A percentile compares a stretch with the other conserved stretches of the same genome.
Conservation (phyloP, 2,329 filamentous ascomycete species). For the Aureobasidium subglaciale region DNA sequence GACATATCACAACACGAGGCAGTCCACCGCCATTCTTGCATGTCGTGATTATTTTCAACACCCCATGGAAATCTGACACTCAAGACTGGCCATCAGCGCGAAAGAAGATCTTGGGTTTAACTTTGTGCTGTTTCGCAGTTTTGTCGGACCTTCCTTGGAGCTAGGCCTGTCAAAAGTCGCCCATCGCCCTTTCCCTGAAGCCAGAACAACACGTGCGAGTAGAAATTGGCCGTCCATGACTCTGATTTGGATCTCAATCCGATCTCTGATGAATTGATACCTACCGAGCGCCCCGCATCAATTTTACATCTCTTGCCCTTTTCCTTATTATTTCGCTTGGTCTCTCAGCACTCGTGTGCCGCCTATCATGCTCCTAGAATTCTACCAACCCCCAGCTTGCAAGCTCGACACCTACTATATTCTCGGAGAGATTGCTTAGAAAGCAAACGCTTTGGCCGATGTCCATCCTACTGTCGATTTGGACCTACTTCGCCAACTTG, state of each 20-base stretch:
- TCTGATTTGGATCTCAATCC: not conserved
- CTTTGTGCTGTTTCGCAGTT: not conserved
- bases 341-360: not conserved
- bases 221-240: not conserved
- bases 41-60: not conserved
- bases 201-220: not conserved
- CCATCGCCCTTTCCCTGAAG: not conserved
- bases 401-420: constrained; percentile 14
- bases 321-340: not conserved
- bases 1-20: not conserved
- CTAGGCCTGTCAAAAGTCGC: not conserved
- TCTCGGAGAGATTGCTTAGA: constrained; percentile 12
- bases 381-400: constrained; percentile 6
- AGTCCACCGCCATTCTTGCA: not conserved
- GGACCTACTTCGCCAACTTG: constrained; percentile 13
- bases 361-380: constrained; percentile 6
- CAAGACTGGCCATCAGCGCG: too few relatives aligned
- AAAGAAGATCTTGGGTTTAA: not conserved
- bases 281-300: not conserved
- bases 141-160: not conserved
- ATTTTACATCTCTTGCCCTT: not conserved
- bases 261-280: not conserved
- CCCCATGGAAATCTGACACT: too few relatives aligned
- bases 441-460: constrained; percentile 3
- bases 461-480: constrained; percentile 6